A percentile compares a stretch with the other conserved stretches of the same genome.
Conservation (phyloP, 768 basidiomycete genomes). For the Wakefieldia striispora region DNA sequence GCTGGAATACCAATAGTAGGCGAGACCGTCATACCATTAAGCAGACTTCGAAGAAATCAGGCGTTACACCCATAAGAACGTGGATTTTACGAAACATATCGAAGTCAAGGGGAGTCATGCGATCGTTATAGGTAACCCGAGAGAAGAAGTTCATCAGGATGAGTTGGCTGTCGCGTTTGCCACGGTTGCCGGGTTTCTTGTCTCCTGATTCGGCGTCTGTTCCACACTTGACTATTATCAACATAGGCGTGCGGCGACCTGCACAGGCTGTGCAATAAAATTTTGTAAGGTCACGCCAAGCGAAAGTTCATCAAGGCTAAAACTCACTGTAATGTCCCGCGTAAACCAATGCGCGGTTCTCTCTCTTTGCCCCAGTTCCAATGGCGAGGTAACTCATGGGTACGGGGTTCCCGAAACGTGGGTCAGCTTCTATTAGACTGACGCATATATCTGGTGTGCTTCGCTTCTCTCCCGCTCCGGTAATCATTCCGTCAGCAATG, state of each 20-base stretch:
- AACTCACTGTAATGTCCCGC: conserved; percentile 97
- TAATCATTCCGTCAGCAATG: conserved; percentile 98
- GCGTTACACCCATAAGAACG: conserved; percentile 96
- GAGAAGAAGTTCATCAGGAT: conserved; percentile 99
- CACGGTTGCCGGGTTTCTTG: conserved; percentile 96
- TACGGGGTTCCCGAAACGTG: conserved; percentile 91
- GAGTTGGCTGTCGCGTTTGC: conserved; percentile 97
- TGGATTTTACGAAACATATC: conserved; percentile 98
- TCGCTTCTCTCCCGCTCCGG: conserved; percentile 91
- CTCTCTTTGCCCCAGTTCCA: conserved; percentile 82
- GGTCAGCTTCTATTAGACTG: conserved; percentile 85
- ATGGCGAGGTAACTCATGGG: conserved; percentile 94
- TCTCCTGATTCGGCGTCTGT: conserved; percentile 82
- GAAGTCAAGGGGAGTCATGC: conserved; percentile 96
- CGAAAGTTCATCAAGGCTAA: not conserved
- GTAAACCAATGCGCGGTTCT: conserved; percentile 97
- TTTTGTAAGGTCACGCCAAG: not conserved
- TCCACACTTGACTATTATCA: conserved; percentile 96
- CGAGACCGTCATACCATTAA: conserved; percentile 73
- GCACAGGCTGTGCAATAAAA: conserved; percentile 54
- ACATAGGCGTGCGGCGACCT: conserved; percentile 88
- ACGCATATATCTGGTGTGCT: conserved; percentile 98
- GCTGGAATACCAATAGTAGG: not conserved
- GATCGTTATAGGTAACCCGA: conserved; percentile 97
- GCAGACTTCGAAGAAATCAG: conserved; percentile 96